Base-by-base conservation (phyloP, 2,329 filamentous ascomycete species). In the Fusarium nodosum region DNA sequence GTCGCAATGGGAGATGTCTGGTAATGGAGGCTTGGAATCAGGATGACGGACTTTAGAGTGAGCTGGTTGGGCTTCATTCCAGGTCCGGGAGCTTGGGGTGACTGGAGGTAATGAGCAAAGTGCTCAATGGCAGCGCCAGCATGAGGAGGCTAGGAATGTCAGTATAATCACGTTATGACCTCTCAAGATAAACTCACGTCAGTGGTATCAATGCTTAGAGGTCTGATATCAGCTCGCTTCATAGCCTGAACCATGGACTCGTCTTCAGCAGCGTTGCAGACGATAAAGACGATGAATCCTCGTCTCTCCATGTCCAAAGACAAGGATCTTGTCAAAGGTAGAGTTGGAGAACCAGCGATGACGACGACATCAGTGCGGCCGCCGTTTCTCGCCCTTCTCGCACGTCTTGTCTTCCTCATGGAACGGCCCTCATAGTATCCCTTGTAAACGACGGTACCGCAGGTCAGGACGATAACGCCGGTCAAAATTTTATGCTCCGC, bases 271-370 rank as follows among this genome's bases (percentile, higher is more conserved):
- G 89, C 93, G 68, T 89, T 91, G 74, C 94, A 95, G 1, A 97
- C 92, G 64, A 99, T 85, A 78, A 94, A 99, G 58, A 98, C 93
- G 64, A 98, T 92, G 78, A 97, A 98, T 7, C 96, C 96, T 69
- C 94, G 89, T 63, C 94, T 86, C 81, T 98, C 96, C 71, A 99
- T 84, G 76, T 99, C 96, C 48, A 94, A 81, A 3, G 93, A 90
- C 56, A 98, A 84, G 13, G 93, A 93, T 75, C 90, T 91, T 9
- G 93, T 95, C 75, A 97, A 85, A 18, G 94, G 92, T 74, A 97
- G 90, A 51, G 91, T 88, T 4, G 93, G 92, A 22, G 93, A 94
- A n/a, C 95, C 95, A 24, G 94, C 94, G 66, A 98, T 87, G 30
- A 98, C 92, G 77, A 89, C 83, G 7, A 98, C 95, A 79, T 99